Conservation (phyloP, 371 early-diverging fungal genomes). For the Syncephalis plumigaleata region DNA sequence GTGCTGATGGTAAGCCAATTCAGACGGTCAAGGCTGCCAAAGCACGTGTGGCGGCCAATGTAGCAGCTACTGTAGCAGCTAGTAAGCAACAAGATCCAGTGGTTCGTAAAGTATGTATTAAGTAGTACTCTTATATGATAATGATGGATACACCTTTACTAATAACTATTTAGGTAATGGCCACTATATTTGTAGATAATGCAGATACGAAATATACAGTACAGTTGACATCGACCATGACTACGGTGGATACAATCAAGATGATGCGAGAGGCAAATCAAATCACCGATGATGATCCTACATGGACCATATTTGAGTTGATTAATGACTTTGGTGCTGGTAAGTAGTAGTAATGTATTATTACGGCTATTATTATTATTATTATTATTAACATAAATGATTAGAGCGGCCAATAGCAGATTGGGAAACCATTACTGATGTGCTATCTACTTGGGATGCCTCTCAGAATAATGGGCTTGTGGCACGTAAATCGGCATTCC, state of each 20-base stretch:
- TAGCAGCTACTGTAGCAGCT: too few species aligned
- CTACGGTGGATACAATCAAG: constrained; percentile 48
- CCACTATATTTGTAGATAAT: too few species aligned
- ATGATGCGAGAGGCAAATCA: constrained; percentile 39
- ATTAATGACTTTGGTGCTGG: constrained; percentile 57
- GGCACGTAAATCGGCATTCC: constrained; percentile 46
- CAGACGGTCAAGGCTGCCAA: too few species aligned
- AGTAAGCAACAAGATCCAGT: too few species aligned
- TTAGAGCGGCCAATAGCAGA: constrained; percentile 74
- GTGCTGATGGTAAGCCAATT: too few species aligned
- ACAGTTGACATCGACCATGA: constrained; percentile 49
- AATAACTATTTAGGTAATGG: too few species aligned
- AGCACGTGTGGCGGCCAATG: too few species aligned
- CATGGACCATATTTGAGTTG: constrained; percentile 81
- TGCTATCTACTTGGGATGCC: constrained; percentile 65
- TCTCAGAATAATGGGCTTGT: constrained; percentile 45
- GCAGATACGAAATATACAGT: constrained; percentile 13
- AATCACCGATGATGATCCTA: constrained; percentile 30
- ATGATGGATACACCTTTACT: too few species aligned
- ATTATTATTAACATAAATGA: too few species aligned
- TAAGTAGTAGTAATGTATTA: constrained; percentile 9
- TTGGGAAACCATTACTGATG: constrained; percentile 72
- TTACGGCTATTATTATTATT: too few species aligned
- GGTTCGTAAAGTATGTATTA: too few species aligned
- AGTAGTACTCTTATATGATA: too few species aligned